Conservation (phyloP, 73 alveolate genomes). For the Paramecium tetraurelia region DNA sequence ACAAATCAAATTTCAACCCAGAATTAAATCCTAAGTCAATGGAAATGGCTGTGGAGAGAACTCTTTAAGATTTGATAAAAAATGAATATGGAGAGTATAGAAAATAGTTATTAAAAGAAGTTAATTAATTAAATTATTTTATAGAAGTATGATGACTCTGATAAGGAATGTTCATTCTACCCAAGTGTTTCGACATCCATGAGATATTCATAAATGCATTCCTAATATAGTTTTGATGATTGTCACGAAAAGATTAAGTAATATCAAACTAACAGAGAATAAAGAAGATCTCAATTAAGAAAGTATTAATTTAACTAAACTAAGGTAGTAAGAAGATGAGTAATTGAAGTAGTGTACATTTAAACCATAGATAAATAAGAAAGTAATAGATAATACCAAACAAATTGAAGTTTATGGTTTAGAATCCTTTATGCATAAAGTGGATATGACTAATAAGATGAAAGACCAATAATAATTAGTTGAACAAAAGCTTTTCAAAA, state of each 20-base stretch:
- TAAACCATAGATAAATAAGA: neutral
- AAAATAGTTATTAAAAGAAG: neutral
- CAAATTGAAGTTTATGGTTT: neutral
- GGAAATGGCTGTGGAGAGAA: constrained; percentile 21
- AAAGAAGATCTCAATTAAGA: neutral
- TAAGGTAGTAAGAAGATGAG: neutral
- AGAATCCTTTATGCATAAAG: neutral
- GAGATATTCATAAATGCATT: constrained; percentile 36
- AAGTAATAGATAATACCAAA: neutral
- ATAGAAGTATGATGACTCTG: neutral
- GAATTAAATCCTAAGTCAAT: constrained; percentile 43
- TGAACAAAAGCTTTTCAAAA: neutral
- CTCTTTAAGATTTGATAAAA: neutral
- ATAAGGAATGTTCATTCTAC: constrained; percentile 16
- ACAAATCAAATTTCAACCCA: neutral
- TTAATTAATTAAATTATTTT: neutral
- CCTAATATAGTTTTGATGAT: constrained; percentile 35
- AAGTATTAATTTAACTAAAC: neutral
- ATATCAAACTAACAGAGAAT: neutral
- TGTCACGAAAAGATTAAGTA: neutral
- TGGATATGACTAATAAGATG: neutral
- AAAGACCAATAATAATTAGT: neutral
- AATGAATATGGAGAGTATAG: neutral
- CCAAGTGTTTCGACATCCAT: constrained; percentile 2
- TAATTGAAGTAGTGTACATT: neutral